Base-by-base conservation (phyloP, 345 rosid genomes). In the Syzygium oleosum region DNA sequence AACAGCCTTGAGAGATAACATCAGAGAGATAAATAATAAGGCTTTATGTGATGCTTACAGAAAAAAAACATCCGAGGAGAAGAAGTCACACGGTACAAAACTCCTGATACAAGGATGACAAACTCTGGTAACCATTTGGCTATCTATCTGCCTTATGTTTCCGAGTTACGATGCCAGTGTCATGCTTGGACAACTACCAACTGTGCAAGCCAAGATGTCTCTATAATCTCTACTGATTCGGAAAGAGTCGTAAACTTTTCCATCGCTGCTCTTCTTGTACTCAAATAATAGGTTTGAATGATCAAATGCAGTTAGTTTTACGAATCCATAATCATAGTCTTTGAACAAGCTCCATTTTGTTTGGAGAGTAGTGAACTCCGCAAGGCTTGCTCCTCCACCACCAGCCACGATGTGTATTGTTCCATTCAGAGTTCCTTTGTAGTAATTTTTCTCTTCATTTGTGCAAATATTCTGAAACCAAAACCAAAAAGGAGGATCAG, bases 351-450 rank as follows among this genome's bases (percentile, higher is more conserved):
- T 96, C 99, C 99, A 95, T 11, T 84, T 85, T 25, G 98, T 96
- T 3, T 38, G 84, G 51, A 92, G 29, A 46, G 87, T 13, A 55
- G 95, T 95, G 91, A 91, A 97, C 9, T 79, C 10, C 6, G 98
- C 92, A 52, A 97, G 91, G 88, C 94, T 96, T 90, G 93, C 88
- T 65, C 99, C 99, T 86, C 90, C 99, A 51, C 99, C 99, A 1
- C 98, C 99, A 25, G 87, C 99, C 4, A 96, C 99, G 17, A 96
- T 94, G 52, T 95, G 98, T 88, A 96, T 96, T 34, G 99, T 95
- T 87, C 98, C 99, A 12, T 90, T 89, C 88, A 95, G 85, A 1
- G 93, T 89, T 88, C 99, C 99, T 6, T 94, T 91, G 90, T 95
- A 96, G 85, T 93, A 92, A 52, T 87, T 52, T 84, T 89, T 95